Base-by-base conservation (phyloP, 305 asterid genomes). In the Solanum chacoense region DNA sequence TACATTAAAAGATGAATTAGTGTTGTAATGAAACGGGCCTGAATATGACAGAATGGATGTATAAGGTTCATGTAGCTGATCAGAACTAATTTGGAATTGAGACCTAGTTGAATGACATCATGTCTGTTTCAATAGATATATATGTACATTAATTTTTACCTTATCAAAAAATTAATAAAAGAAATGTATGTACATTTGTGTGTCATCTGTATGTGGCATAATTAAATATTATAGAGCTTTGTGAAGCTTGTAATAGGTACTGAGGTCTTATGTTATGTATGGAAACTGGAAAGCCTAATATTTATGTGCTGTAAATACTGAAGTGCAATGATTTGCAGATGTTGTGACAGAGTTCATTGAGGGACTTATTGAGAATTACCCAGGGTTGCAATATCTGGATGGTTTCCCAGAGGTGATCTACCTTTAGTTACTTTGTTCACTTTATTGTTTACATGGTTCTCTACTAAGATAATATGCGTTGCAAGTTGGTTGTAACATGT, bases 301-400 rank as follows among this genome's bases (percentile, higher is more conserved):
- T 11, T 50, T 20, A 83, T 83, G 1, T 83, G 38, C 73, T 83
- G 40, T 83, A 83, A 29, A 83, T 31, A 83, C 87, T 83, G 73
- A 83, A 83, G 45, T 83, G 22, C 72, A 50, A 83, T 50, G 87
- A 50, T 55, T 91, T 93, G 90, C 98, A 97, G 99, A 97, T 93
- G 99, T 95, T 18, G 99, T 95, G 91, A 97, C 95, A 14, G 99
- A 97, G 96, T 95, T 95, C 92, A 97, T 97, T 45, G 99, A 96
- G 93, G 99, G 99, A 45, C 91, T 97, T 88, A 98, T 95, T 88
- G 99, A 97, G 92, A 96, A 98, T 88, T 97, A 93, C 91, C 98
- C 98, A 29, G 98, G 96, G 24, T 93, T 97, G 95, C 99, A 97
- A 91, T 96, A 95, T 91, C 93, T 97, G 97, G 98, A 97, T 90